Evolutionary conservation across 2,329 filamentous ascomycete species (phyloP), one percentile per base, ranked within the genome.

Genomic region (Beauveria varroae): DNA sequence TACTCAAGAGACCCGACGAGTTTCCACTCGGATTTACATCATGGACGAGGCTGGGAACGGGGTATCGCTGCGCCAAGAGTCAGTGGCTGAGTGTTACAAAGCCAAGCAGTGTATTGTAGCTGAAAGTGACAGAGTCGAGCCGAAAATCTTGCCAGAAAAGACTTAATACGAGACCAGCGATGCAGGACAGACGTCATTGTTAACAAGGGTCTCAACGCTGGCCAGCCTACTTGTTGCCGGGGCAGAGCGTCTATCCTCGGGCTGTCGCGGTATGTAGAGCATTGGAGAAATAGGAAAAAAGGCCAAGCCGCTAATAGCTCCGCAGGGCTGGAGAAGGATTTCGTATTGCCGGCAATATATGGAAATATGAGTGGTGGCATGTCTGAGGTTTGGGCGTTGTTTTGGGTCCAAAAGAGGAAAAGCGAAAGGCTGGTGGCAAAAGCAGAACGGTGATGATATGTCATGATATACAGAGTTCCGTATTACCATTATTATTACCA

Each of bases 141-240:
- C 9, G 30, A 30, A 10, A 12, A 30, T 9, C 30, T 12, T 9
- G 3, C 1, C 9, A 30, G 30, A 3, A 30, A 30, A 30, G 30
- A 30, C 30, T 30, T 30, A 56, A 61, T 61, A 61, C 52, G 59
- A 61, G 59, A 37, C 30, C 43, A 24, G 43, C 20, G 30, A 50
- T 51, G 51, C 52, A 56, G 49, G 52, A 49, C 44, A 51, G 20
- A 61, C 59, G 59, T 61, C 59, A 61, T 61, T 54, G 41, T 56
- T 30, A n/a, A 28, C 28, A 43, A 34, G 22, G 24, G 34, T 57
- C n/a, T 22, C 26, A 26, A 22, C 5, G 52, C 44, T 55, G 59
- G 50, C 40, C 57, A 44, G 47, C 47, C 57, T 28, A 18, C 52
- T 28, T 28, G 24, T 26, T 24, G 22, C 22, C 20, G n/a, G 10